Percentiles rank a stretch among this genome's conserved stretches.
These are phyloP conservation scores for Exophiala bonariae DNA, from an alignment of 2,329 filamentous ascomycete genomes.

Conservation along the genomic window DNA sequence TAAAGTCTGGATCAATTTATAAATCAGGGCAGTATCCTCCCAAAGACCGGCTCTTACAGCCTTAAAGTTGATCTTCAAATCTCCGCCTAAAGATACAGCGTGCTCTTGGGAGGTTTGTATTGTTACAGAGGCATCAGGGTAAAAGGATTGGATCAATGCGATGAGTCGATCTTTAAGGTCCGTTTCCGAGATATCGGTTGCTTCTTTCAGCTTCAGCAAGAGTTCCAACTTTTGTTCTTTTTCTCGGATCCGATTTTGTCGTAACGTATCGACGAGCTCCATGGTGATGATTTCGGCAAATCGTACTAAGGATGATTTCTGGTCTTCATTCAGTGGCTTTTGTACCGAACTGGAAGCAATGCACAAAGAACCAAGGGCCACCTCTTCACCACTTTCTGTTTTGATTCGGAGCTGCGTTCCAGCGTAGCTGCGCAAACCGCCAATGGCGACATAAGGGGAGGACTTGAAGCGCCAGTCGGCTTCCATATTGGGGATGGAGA, in stretches of 20 bases:
- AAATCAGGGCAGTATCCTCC: slow-evolving; percentile 45
- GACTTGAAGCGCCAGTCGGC: slow-evolving; percentile 47
- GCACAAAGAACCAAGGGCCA: slow-evolving; percentile 46
- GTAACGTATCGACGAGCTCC: slow-evolving; percentile 42
- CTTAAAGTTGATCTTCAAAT: slow-evolving; percentile 28
- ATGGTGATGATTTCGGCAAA: slow-evolving; percentile 42
- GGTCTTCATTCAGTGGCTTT: slow-evolving; percentile 32
- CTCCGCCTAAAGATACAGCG: slow-evolving; percentile 30
- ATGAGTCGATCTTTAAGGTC: slow-evolving; percentile 32
- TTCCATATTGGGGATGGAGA: slow-evolving; percentile 43
- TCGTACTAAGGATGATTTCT: slow-evolving; percentile 37
- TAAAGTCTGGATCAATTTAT: slow-evolving; percentile 36
- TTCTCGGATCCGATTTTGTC: slow-evolving; percentile 40
- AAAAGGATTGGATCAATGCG: slow-evolving; percentile 33
- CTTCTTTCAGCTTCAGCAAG: slow-evolving; percentile 29
- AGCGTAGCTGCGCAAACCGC: slow-evolving; percentile 44
- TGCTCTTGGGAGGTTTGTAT: slow-evolving; percentile 30
- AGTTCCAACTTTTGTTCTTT: slow-evolving; percentile 41
- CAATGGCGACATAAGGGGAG: slow-evolving; percentile 42
- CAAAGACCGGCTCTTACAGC: slow-evolving; percentile 43
- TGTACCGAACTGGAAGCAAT: slow-evolving; percentile 40
- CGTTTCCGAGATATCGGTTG: slow-evolving; percentile 4
- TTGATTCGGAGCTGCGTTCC: slow-evolving; percentile 43
- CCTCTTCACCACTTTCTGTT: slow-evolving; percentile 40
- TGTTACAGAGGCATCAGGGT: slow-evolving; percentile 35